Conservation (phyloP, 2,329 filamentous ascomycete species). For the Colletotrichum noveboracense region DNA sequence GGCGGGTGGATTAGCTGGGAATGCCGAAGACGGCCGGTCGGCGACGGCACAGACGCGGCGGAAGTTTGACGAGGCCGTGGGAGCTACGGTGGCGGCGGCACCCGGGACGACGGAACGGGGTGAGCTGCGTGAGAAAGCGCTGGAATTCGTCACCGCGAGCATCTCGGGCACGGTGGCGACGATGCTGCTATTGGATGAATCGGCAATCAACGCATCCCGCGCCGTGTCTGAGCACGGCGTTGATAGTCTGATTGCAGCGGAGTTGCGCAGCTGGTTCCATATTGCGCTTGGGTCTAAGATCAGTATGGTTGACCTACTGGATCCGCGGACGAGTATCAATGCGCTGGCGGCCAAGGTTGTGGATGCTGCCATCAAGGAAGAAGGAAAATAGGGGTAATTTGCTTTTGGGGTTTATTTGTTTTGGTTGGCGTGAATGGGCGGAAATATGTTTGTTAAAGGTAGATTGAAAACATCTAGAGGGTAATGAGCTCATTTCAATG, state of each 20-base stretch:
- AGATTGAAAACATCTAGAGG: not conserved
- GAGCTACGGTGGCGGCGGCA: not conserved
- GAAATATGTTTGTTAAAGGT: fast-evolving
- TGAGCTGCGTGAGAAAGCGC: not conserved
- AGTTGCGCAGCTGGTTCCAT: not conserved
- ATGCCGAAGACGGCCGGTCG: not conserved
- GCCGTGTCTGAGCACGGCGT: not conserved
- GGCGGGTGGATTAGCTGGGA: not conserved
- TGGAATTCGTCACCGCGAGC: fast-evolving
- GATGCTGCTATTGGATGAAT: not conserved
- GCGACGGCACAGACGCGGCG: not conserved
- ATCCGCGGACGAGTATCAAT: not conserved
- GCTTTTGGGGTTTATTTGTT: not conserved
- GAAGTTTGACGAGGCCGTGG: not conserved
- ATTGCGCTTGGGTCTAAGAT: not conserved
- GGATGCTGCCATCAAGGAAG: fast-evolving
- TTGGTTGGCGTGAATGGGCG: fast-evolving
- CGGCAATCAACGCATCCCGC: fast-evolving
- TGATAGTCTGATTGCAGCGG: not conserved
- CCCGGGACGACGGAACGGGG: not conserved
- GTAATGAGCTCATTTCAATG: not conserved
- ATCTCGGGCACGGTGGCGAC: not conserved
- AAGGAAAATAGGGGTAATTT: not conserved
- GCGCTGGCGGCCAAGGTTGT: not conserved
- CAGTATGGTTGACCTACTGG: not conserved